Evolutionary conservation across 73 alveolate genomes (phyloP), one percentile per base, ranked within the genome.

Genomic region (Paramecium pentaurelia): DNA sequence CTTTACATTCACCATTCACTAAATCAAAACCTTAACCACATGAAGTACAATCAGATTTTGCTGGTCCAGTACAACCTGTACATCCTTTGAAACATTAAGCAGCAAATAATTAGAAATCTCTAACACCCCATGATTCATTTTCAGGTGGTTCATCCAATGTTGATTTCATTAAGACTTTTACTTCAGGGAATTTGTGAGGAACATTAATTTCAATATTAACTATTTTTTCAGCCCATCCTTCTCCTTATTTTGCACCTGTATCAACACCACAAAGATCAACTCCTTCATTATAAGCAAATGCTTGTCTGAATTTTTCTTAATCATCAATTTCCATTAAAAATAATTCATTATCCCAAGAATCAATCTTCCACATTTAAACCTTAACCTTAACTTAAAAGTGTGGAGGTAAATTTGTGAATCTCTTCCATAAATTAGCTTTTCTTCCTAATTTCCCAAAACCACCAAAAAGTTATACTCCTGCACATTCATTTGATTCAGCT

Each of bases 91-190:
- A 42, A 80, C 91, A 80, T 45, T 42, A 12, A 4, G 77, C 91
- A 80, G 44, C 71, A 80, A 45, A 80, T 42, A 80, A 49, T 45
- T 80, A 80, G 91, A 80, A 80, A 47, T 80, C 91, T 80, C 91
- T 80, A 47, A 80, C 91, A 1, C 91, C 91, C 91, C 91, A 80
- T 32, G 91, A 80, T 80, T 80, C 91, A 44, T 80, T 80, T 20
- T 80, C 73, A 47, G 91, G 91, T 32, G 71, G 47, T 49, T 80
- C 91, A 80, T 80, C 91, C 58, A 80, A 80, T 32, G 91, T 80
- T 1, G 91, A 45, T 40, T 30, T 80, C 91, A 80, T 80, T 25
- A 80, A 47, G 4, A 80, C 75, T 49, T 80, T 80, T 9, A 44
- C 75, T 80, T 80, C 91, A 12, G 91, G 91, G 42, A 80, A 45